A percentile compares a stretch with the other conserved stretches of the same genome.
These are phyloP conservation scores for Xenosphaeropsis pyriputrescens DNA, from an alignment of 2,329 filamentous ascomycete genomes.

Conservation along the genomic window DNA sequence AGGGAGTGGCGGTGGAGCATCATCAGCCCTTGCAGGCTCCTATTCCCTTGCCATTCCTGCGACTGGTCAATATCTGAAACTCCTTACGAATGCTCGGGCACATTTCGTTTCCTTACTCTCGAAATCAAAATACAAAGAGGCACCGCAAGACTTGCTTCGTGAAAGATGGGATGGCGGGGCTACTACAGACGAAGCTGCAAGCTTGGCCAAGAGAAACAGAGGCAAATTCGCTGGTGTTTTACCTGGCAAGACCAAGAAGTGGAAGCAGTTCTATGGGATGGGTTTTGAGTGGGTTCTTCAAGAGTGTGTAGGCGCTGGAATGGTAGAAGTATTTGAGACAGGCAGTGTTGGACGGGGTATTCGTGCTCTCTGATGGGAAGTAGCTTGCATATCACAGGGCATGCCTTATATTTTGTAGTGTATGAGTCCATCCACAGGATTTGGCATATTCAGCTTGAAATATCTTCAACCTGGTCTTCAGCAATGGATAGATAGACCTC, in stretches of 20 bases:
- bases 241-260: constrained; percentile 49
- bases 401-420: too few species aligned
- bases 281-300: constrained; percentile 58
- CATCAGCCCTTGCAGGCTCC: constrained; percentile 4
- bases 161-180: constrained; percentile 60
- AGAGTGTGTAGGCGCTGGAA: constrained; percentile 54
- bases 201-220: constrained; percentile 32
- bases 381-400: too few species aligned
- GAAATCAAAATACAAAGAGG: constrained; percentile 46
- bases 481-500: too few species aligned
- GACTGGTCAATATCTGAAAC: constrained; percentile 51
- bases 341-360: constrained; percentile 57
- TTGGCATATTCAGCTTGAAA: too few species aligned
- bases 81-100: constrained; percentile 43
- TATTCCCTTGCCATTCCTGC: constrained; percentile 50
- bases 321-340: constrained; percentile 63
- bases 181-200: constrained; percentile 26
- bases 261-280: constrained; percentile 56
- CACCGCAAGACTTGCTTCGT: constrained; percentile 41
- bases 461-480: too few species aligned
- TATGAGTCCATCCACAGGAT: too few species aligned
- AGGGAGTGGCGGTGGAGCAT: constrained; percentile 24
- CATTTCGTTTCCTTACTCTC: constrained; percentile 45
- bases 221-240: constrained; percentile 41
- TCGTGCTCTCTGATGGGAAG: constrained; percentile 19